Percentiles rank a stretch among this genome's conserved stretches.
Conservation (phyloP, 2,329 filamentous ascomycete genomes). For the Amesomyces nigricolor region DNA sequence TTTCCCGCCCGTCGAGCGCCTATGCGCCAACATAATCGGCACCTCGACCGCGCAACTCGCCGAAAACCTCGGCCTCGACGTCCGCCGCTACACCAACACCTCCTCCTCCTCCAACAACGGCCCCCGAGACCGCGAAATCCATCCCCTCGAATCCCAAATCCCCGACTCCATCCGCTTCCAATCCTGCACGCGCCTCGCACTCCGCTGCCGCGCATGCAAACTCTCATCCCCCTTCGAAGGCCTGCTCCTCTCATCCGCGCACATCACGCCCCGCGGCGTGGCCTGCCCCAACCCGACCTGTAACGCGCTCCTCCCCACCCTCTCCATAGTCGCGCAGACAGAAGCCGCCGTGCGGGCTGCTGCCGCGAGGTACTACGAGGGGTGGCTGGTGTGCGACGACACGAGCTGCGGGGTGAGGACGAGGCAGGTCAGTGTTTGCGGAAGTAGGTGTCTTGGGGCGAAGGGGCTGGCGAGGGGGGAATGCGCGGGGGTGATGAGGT, state of each 20-base stretch:
- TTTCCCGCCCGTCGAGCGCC: slow-evolving; percentile 92
- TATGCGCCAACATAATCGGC: slow-evolving; percentile 91
- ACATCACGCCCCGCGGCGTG: slow-evolving; percentile 69
- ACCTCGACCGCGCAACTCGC: slow-evolving; percentile 87
- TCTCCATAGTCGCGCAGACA: slow-evolving; percentile 79
- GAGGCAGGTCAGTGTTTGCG: slow-evolving; percentile 88
- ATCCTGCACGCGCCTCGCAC: slow-evolving; percentile 66
- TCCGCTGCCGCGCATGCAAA: slow-evolving; percentile 80
- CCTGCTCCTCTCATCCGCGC: slow-evolving; percentile 51
- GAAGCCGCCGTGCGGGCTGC: slow-evolving; percentile 76
- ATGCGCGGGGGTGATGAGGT: slow-evolving; percentile 81
- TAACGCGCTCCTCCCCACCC: slow-evolving; percentile 55
- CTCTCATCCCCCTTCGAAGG: slow-evolving; percentile 69
- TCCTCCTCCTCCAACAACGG: slow-evolving; percentile 40
- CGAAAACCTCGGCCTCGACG: slow-evolving; percentile 88
- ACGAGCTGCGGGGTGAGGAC: slow-evolving; percentile 79
- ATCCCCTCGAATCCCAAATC: slow-evolving; percentile 89
- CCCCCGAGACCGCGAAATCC: slow-evolving; percentile 63
- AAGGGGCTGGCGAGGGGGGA: slow-evolving; percentile 70
- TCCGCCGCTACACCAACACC: slow-evolving; percentile 64
- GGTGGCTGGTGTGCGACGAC: slow-evolving; percentile 87
- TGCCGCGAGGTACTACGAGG: slow-evolving; percentile 83
- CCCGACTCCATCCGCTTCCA: slow-evolving; percentile 86
- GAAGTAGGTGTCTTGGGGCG: slow-evolving; percentile 81
- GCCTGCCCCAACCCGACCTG: slow-evolving; percentile 61